Evolutionary conservation across 2,329 filamentous ascomycete species (phyloP).

Genomic region (Fusarium sp.): DNA sequence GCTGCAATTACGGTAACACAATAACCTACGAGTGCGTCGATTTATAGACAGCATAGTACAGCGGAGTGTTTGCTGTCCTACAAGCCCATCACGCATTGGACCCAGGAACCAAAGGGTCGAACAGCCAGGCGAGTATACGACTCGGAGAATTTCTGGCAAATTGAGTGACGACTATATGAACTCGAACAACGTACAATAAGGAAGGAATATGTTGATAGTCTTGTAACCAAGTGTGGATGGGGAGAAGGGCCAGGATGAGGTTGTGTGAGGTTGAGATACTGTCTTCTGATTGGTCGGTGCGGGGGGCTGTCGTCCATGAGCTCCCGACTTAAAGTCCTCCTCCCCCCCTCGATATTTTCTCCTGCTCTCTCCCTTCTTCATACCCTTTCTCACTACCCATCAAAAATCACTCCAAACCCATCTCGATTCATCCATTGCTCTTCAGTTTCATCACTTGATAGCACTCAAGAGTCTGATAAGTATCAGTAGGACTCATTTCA

Average conservation of each 20-base stretch:
- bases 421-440: conserved; percentile 4
- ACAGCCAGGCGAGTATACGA: background rate
- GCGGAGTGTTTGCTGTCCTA: background rate
- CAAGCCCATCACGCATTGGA: background rate
- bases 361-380: conserved; percentile 33
- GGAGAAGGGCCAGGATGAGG: conserved; percentile 33
- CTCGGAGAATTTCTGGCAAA: background rate
- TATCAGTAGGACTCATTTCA: conserved; percentile 18
- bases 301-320: conserved; percentile 23
- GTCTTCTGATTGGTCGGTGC: conserved; percentile 36
- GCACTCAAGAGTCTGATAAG: conserved; percentile 3
- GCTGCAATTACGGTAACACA: background rate
- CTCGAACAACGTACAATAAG: background rate
- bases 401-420: conserved; percentile 16
- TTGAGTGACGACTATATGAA: background rate
- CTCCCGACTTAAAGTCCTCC: conserved; percentile 37
- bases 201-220: background rate
- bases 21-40: background rate
- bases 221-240: conserved; percentile 4
- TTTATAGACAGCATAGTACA: background rate
- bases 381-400: conserved; percentile 30
- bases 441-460: conserved; percentile 33
- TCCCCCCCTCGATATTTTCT: conserved; percentile 30
- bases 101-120: background rate
- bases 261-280: conserved; percentile 37